phyloP scores from a whole-genome alignment of 2,329 filamentous ascomycete species.

The Penicillium sp. region DNA sequence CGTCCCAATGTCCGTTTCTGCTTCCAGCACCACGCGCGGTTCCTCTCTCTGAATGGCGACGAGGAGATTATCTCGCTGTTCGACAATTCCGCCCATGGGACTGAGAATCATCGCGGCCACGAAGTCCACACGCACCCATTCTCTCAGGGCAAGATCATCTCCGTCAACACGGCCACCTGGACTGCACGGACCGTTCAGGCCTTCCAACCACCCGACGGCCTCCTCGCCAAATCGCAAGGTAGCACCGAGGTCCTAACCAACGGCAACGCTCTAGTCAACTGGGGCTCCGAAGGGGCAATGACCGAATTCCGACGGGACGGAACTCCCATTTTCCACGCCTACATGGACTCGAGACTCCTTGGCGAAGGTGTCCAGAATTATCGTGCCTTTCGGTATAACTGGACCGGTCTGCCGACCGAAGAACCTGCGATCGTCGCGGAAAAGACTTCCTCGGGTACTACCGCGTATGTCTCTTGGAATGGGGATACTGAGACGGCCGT shows the following conservation, averaged over 20 bases:
- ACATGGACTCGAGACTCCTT: slow-evolving; percentile 52
- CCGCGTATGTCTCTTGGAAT: slow-evolving; percentile 63
- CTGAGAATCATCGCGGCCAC: slow-evolving; percentile 40
- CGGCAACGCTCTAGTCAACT: slow-evolving; percentile 62
- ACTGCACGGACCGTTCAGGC: slow-evolving; percentile 55
- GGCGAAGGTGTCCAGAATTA: slow-evolving; percentile 47
- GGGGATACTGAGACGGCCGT: slow-evolving; percentile 55
- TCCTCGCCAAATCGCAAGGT: slow-evolving; percentile 59
- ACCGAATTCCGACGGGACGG: slow-evolving; percentile 42
- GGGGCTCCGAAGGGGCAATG: slow-evolving; percentile 59
- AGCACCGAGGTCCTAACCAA: slow-evolving; percentile 61
- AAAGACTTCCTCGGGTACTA: slow-evolving; percentile 37
- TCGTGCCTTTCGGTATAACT: slow-evolving; percentile 48
- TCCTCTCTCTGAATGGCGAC: slow-evolving; percentile 52
- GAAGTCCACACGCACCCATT: slow-evolving; percentile 48
- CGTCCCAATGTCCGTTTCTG: slow-evolving; percentile 54
- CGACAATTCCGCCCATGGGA: slow-evolving; percentile 59
- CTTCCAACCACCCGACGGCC: slow-evolving; percentile 56
- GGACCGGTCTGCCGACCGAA: slow-evolving; percentile 47
- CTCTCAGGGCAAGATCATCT: slow-evolving; percentile 54
- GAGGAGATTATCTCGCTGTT: slow-evolving; percentile 61
- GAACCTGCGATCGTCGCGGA: slow-evolving; percentile 47
- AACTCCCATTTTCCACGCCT: slow-evolving; percentile 47
- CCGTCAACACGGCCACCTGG: slow-evolving; percentile 51
- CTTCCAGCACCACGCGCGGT: slow-evolving; percentile 60